Conservation (phyloP, 768 basidiomycete species). For the Lenzites betulinus region DNA sequence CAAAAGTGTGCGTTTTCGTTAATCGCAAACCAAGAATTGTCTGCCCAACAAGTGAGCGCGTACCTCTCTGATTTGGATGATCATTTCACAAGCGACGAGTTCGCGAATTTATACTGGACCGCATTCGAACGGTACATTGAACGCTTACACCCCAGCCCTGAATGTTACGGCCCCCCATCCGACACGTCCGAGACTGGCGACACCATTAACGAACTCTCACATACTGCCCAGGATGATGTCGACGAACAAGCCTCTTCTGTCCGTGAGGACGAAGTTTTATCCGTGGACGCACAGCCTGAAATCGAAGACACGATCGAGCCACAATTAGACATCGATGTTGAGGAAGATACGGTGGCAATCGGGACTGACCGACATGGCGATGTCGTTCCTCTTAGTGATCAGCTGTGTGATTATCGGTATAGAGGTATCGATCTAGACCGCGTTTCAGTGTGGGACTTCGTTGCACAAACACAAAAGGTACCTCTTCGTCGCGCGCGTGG, state of each 20-base stretch:
- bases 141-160: background rate
- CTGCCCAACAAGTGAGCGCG: constrained; percentile 39
- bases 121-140: constrained; percentile 34
- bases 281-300: too few relatives aligned
- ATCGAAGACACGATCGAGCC: too few relatives aligned
- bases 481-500: background rate
- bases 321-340: too few relatives aligned
- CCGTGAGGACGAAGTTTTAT: too few relatives aligned
- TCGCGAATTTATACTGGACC: constrained; percentile 38
- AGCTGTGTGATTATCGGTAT: background rate
- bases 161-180: too few relatives aligned
- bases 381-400: background rate
- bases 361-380: background rate
- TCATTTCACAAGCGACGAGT: constrained; percentile 42
- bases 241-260: too few relatives aligned
- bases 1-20: constrained; percentile 41
- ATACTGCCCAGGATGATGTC: too few relatives aligned
- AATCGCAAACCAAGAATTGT: constrained; percentile 42
- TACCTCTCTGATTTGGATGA: constrained; percentile 39
- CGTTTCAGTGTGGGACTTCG: background rate
- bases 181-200: too few relatives aligned
- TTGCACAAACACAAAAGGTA: background rate
- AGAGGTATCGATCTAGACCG: background rate
- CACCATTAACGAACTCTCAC: too few relatives aligned
- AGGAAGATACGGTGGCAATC: background rate